Conservation (phyloP, 805 yeast species). For the Candida orba region DNA sequence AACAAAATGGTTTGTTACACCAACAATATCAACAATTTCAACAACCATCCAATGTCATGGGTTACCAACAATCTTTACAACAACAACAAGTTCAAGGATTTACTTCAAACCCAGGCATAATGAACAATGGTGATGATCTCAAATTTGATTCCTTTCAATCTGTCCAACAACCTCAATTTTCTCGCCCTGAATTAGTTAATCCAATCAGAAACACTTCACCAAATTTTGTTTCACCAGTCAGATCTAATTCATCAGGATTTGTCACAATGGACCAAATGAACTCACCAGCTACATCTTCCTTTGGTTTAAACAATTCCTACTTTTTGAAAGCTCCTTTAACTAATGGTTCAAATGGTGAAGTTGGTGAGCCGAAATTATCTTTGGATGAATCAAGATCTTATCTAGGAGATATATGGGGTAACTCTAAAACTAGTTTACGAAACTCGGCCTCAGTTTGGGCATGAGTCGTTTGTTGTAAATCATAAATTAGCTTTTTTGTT, state of each 20-base stretch:
- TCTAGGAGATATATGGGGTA: constrained; percentile 24
- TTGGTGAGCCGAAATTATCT: constrained; percentile 11
- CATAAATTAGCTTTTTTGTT: no score
- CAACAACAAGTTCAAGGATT: constrained; percentile 1
- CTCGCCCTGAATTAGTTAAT: constrained; percentile 9
- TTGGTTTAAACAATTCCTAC: constrained; percentile 11
- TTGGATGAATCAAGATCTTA: constrained; percentile 17
- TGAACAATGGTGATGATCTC: not conserved
- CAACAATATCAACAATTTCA: constrained; percentile 4
- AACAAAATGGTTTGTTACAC: not conserved
- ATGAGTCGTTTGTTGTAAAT: constrained; percentile 3
- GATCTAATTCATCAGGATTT: constrained; percentile 12
- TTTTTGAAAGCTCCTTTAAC: constrained; percentile 11
- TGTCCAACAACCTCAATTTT: constrained; percentile 11
- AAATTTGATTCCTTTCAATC: constrained; percentile 10
- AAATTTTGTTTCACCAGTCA: constrained; percentile 10
- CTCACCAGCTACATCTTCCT: constrained; percentile 12
- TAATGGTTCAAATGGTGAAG: constrained; percentile 2
- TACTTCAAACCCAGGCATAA: not conserved
- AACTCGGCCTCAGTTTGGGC: constrained; percentile 25
- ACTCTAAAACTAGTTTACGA: constrained; percentile 13
- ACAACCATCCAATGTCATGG: not conserved
- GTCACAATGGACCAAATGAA: constrained; percentile 13
- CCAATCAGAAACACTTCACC: constrained; percentile 16
- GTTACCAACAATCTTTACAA: not conserved